phyloP scores from a whole-genome alignment of 2,329 filamentous ascomycete species.

The Ophiostoma piceae region DNA sequence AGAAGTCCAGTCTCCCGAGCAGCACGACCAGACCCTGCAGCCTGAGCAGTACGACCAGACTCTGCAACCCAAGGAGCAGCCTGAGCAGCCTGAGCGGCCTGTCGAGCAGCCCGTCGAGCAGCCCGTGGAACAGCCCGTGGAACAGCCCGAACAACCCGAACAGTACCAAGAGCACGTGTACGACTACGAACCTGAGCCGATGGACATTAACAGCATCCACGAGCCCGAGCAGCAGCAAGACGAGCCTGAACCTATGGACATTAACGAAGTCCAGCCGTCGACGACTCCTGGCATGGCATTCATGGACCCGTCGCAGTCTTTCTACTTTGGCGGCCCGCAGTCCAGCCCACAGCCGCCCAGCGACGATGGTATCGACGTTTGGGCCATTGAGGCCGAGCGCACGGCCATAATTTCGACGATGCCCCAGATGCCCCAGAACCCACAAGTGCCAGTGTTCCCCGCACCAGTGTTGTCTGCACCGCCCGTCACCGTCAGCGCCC shows the following conservation, averaged over 20 bases:
- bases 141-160: not conserved
- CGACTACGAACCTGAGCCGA: not conserved
- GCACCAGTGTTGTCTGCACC: not conserved
- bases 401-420: constrained; percentile 32
- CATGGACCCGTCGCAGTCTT: not conserved
- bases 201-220: constrained; percentile 13
- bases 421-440: constrained; percentile 15
- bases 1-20: not conserved
- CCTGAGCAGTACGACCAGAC: not conserved
- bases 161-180: not conserved
- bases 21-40: not conserved
- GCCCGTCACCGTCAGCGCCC: not conserved
- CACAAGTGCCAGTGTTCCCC: not conserved
- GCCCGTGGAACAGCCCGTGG: not conserved
- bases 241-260: not conserved
- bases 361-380: constrained; percentile 46
- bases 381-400: constrained; percentile 53
- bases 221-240: not conserved
- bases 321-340: not conserved
- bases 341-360: not conserved
- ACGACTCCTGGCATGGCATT: not conserved
- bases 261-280: constrained; percentile 6
- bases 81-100: not conserved
- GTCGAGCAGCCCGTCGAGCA: not conserved
- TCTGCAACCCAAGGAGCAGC: not conserved